phyloP scores from a whole-genome alignment of 108 stramenopile genomes.

The Cyclotella sp. region DNA sequence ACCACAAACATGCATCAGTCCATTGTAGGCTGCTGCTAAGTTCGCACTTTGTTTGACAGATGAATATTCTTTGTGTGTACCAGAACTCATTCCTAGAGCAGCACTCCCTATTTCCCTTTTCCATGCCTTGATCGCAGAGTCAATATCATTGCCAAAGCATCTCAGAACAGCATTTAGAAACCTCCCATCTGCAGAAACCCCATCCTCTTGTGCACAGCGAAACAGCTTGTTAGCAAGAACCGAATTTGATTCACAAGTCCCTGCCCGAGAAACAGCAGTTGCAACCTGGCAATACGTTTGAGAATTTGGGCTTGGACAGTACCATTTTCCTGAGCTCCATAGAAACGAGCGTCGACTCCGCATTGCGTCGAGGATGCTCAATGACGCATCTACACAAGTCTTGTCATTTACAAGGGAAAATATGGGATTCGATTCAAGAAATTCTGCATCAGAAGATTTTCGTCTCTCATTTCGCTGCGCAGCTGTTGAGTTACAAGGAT shows the following conservation, averaged over 20 bases:
- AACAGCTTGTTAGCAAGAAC: conserved; percentile 35
- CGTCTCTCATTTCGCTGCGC: conserved; percentile 6
- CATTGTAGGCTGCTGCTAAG: conserved; percentile 83
- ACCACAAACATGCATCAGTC: conserved; percentile 78
- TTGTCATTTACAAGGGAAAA: conserved; percentile 52
- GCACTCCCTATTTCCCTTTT: conserved; percentile 63
- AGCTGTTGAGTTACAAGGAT: conserved; percentile 31
- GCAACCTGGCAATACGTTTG: conserved; percentile 81
- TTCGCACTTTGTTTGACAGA: conserved; percentile 49
- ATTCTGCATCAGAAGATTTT: conserved; percentile 7
- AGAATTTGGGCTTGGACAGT: conserved; percentile 59
- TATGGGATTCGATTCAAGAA: conserved; percentile 6
- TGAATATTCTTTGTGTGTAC: conserved; percentile 1
- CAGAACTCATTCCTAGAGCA: conserved; percentile 38
- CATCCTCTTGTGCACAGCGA: conserved; percentile 35
- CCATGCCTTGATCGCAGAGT: conserved; percentile 70
- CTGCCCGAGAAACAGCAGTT: conserved; percentile 38
- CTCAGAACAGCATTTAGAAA: conserved; percentile 82
- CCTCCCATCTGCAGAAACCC: conserved; percentile 66
- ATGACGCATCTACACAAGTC: conserved; percentile 59
- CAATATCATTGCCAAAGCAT: conserved; percentile 78
- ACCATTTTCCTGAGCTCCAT: not conserved
- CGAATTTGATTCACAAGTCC: conserved; percentile 19
- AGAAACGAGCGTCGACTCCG: conserved; percentile 15
- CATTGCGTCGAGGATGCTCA: conserved; percentile 58